These are phyloP conservation scores for Amesomyces nigricolor DNA, from an alignment of 2,329 filamentous ascomycete species.

Conservation along the genomic window DNA sequence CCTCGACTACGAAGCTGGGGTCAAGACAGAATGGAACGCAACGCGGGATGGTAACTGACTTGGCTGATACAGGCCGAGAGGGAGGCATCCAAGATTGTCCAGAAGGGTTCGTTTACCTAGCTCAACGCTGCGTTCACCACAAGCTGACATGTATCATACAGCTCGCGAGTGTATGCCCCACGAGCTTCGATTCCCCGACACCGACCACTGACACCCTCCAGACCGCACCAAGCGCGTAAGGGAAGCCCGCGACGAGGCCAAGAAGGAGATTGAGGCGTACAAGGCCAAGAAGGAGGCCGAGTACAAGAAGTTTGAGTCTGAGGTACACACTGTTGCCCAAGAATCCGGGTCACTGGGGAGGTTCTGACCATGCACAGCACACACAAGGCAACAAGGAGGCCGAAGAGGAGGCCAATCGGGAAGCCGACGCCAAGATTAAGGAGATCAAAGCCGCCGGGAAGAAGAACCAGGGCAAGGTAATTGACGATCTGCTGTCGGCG, in stretches of 20 bases:
- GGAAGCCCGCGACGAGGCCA: constrained; percentile 91
- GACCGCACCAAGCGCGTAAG: constrained; percentile 96
- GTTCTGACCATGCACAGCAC: constrained; percentile 55
- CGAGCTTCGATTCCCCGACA: not conserved
- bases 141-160: constrained; percentile 18
- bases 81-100: constrained; percentile 98
- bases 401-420: constrained; percentile 72
- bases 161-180: constrained; percentile 23
- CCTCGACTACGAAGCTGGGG: not conserved
- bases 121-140: not conserved
- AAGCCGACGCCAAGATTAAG: constrained; percentile 73
- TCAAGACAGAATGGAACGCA: too few species aligned
- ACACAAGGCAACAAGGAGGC: constrained; percentile 79
- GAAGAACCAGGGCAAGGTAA: constrained; percentile 72
- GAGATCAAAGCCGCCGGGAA: constrained; percentile 76
- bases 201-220: constrained; percentile 31
- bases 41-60: constrained; percentile 13
- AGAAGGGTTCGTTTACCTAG: constrained; percentile 63
- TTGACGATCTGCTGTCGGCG: constrained; percentile 77
- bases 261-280: constrained; percentile 96
- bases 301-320: constrained; percentile 87
- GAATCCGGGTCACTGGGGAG: not conserved
- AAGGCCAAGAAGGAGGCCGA: constrained; percentile 83
- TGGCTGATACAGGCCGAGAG: constrained; percentile 69
- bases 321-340: constrained; percentile 36